phyloP scores from a whole-genome alignment of 257 asterid species.

The Solanum tacnaense region DNA sequence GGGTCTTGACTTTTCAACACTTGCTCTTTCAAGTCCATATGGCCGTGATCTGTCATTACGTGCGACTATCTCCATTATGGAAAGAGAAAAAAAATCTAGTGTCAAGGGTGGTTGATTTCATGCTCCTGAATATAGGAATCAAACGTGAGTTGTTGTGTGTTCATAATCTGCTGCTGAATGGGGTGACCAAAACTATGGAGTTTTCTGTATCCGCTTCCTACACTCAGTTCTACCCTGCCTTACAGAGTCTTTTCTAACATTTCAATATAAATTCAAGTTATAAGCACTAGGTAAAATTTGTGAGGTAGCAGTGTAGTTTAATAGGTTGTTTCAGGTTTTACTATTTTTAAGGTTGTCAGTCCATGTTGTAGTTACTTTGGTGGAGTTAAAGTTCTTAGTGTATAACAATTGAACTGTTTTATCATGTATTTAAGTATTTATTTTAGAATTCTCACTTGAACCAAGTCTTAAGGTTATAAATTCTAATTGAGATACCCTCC shows the following conservation, averaged over 20 bases:
- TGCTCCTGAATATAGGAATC: neutral
- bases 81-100: neutral
- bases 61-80: neutral
- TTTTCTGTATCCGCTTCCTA: neutral
- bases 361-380: neutral
- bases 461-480: neutral
- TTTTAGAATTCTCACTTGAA: neutral
- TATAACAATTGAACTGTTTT: neutral
- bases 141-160: neutral
- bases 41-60: neutral
- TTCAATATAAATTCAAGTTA: neutral
- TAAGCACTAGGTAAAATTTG: neutral
- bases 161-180: neutral
- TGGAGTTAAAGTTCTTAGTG: neutral
- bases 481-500: neutral
- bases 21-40: neutral
- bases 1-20: neutral
- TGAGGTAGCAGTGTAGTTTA: neutral
- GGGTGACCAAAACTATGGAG: neutral
- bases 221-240: neutral
- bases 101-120: neutral
- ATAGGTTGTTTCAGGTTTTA: neutral
- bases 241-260: neutral
- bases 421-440: neutral
- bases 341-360: neutral